phyloP scores from a whole-genome alignment of 176 grass and related monocot species.

The Bothriochloa decipiens region DNA sequence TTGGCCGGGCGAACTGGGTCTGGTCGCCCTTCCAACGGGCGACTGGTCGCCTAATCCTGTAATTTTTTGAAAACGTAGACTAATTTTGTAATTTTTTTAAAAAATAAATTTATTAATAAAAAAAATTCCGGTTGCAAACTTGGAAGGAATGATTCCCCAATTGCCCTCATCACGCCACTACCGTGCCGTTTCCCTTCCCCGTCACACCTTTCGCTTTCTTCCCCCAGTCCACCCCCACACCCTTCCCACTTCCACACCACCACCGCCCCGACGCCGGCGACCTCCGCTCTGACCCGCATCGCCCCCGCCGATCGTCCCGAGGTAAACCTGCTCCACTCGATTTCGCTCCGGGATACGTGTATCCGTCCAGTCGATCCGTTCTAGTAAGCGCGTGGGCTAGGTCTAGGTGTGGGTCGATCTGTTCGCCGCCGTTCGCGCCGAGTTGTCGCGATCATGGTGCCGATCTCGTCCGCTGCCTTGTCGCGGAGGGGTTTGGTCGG shows the following conservation, averaged over 20 bases:
- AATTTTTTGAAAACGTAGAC: too few species aligned
- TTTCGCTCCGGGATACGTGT: neutral
- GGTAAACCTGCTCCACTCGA: neutral
- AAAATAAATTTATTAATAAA: too few species aligned
- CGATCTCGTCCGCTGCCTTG: neutral
- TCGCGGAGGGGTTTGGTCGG: neutral
- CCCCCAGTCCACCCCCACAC: neutral
- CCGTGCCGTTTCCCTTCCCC: constrained; percentile 10
- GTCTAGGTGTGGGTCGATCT: neutral
- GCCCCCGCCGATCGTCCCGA: neutral
- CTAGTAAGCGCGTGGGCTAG: neutral
- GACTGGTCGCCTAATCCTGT: too few species aligned
- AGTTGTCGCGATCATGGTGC: neutral
- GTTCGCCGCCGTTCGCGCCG: neutral
- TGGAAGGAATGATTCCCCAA: neutral
- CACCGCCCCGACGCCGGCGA: neutral
- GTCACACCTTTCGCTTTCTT: neutral
- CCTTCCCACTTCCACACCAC: constrained; percentile 6
- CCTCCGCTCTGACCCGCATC: neutral
- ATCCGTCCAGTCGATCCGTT: neutral
- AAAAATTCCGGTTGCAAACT: neutral
- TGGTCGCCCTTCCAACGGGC: too few species aligned
- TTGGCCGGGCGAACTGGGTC: too few species aligned
- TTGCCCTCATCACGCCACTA: neutral
- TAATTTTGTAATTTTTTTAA: too few species aligned